Percentiles rank a stretch among this genome's conserved stretches.
phyloP scores from a whole-genome alignment of 345 rosid species.

The Eutrema heterophyllum region DNA sequence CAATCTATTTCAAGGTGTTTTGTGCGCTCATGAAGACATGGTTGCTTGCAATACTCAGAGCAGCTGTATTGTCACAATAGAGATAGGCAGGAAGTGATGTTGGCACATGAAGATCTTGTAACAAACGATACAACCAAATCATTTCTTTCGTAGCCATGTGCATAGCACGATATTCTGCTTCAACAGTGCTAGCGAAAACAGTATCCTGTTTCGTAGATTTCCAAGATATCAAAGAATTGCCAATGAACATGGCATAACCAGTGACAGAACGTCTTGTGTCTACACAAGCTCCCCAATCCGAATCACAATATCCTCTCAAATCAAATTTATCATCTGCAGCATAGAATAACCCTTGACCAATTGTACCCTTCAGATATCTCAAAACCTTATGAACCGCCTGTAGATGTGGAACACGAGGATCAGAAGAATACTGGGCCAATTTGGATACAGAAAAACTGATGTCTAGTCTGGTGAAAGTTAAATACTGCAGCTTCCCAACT shows the following conservation, averaged over 20 bases:
- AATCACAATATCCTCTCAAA: background rate
- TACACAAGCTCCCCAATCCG: background rate
- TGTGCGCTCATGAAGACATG: background rate
- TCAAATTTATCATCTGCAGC: background rate
- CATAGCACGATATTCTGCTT: background rate
- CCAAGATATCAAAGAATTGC: background rate
- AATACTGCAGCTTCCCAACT: too few species aligned
- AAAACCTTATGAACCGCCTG: background rate
- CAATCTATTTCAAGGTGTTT: background rate
- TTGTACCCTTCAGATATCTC: background rate
- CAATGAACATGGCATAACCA: background rate
- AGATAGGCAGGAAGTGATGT: background rate
- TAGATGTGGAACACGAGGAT: too few species aligned
- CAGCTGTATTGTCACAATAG: background rate
- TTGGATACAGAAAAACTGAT: too few species aligned
- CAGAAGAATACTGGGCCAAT: too few species aligned
- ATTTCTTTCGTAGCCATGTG: rapidly evolving
- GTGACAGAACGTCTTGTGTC: background rate
- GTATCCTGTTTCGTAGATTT: background rate
- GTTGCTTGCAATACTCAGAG: background rate
- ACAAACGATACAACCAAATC: background rate
- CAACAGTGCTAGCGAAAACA: too few species aligned
- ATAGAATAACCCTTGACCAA: background rate
- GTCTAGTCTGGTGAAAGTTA: too few species aligned
- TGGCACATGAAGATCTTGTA: background rate